Percentiles rank a stretch among this genome's conserved stretches.
Conservation (phyloP, 257 asterid species). For the Petrea volubilis region DNA sequence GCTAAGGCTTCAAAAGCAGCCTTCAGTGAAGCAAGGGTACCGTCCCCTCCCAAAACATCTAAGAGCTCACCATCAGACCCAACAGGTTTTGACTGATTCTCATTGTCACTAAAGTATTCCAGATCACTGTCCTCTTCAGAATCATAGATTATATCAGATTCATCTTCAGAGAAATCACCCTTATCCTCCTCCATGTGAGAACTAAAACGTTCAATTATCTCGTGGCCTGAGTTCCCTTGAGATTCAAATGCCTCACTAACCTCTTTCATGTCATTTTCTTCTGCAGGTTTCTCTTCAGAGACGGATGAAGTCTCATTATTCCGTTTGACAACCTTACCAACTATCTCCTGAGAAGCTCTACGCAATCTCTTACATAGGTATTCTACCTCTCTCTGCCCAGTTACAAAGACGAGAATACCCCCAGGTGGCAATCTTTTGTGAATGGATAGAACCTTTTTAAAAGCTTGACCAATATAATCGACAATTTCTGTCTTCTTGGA, state of each 20-base stretch:
- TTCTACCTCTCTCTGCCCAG: conserved; percentile 94
- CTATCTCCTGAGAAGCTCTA: conserved; percentile 56
- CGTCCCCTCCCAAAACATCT: conserved; percentile 46
- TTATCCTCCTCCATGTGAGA: conserved; percentile 64
- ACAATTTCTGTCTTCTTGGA: conserved; percentile 78
- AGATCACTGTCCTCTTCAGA: conserved; percentile 82
- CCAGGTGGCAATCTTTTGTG: conserved; percentile 95
- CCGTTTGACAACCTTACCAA: conserved; percentile 32
- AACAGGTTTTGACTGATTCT: conserved; percentile 32
- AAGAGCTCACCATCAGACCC: conserved; percentile 40
- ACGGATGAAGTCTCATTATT: conserved; percentile 30
- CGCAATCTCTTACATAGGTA: conserved; percentile 71
- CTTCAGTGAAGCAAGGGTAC: conserved; percentile 58
- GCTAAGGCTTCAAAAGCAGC: conserved; percentile 77
- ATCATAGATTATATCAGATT: conserved; percentile 58
- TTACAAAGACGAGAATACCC: conserved; percentile 91
- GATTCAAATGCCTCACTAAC: conserved; percentile 77
- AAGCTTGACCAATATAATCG: conserved; percentile 92
- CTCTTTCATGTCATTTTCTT: conserved; percentile 61
- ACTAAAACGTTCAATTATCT: conserved; percentile 68
- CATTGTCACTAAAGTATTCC: conserved; percentile 51
- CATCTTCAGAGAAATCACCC: conserved; percentile 51
- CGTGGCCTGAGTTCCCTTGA: conserved; percentile 47
- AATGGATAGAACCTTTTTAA: conserved; percentile 77
- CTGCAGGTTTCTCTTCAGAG: conserved; percentile 37